A percentile compares a stretch with the other conserved stretches of the same genome.
Conservation (phyloP, 768 basidiomycete species). For the Daedaleopsis sinensis region DNA sequence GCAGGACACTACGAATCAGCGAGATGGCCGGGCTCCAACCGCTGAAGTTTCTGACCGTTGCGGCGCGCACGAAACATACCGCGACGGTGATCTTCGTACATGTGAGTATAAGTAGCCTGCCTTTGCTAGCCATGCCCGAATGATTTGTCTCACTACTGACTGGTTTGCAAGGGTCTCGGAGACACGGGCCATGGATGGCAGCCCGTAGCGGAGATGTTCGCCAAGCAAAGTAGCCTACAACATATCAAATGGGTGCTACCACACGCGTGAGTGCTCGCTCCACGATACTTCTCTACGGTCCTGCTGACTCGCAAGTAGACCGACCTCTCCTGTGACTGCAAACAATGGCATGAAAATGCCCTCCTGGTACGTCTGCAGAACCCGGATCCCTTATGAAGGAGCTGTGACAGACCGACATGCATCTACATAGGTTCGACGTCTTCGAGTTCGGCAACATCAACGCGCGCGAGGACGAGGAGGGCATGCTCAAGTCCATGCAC, state of each 20-base stretch:
- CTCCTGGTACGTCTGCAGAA: slow-evolving; percentile 55
- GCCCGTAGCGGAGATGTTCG: slow-evolving; percentile 73
- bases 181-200: slow-evolving; percentile 78
- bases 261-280: slow-evolving; percentile 59
- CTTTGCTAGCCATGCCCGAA: background rate
- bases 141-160: slow-evolving; percentile 6
- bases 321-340: slow-evolving; percentile 64
- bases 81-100: slow-evolving; percentile 91
- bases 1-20: too few relatives aligned
- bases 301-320: slow-evolving; percentile 36
- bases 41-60: slow-evolving; percentile 56
- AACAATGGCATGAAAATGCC: slow-evolving; percentile 78
- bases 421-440: slow-evolving; percentile 76
- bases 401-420: background rate
- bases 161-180: slow-evolving; percentile 62
- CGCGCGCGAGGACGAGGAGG: slow-evolving; percentile 70
- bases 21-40: slow-evolving; percentile 29
- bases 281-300: background rate
- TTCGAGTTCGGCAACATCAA: slow-evolving; percentile 40
- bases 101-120: slow-evolving; percentile 47
- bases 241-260: slow-evolving; percentile 93
- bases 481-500: slow-evolving; percentile 68
- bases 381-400: too few relatives aligned
- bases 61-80: slow-evolving; percentile 66
- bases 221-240: slow-evolving; percentile 50